Percentiles rank a stretch among this genome's conserved stretches.
These are phyloP conservation scores for Cutaneotrichosporon cutaneum DNA, from an alignment of 1,284 basidiomycete species.

Conservation along the genomic window DNA sequence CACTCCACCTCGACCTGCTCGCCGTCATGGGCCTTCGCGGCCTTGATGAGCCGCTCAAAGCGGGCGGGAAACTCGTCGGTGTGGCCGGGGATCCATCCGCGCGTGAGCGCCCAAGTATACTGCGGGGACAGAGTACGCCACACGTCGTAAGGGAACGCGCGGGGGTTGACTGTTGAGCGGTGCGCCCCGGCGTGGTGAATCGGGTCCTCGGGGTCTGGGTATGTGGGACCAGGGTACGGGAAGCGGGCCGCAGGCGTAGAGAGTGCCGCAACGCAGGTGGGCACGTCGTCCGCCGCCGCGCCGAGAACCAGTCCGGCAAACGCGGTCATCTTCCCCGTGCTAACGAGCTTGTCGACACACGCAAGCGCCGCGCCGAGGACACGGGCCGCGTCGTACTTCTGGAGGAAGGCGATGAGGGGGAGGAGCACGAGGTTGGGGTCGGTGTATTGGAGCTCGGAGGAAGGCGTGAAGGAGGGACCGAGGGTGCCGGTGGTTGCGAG, in stretches of 20 bases:
- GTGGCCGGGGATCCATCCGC: neutral
- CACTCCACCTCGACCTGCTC: neutral
- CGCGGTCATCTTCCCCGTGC: neutral
- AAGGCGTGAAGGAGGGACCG: neutral
- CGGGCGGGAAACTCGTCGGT: neutral
- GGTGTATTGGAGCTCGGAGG: neutral
- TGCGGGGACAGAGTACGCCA: neutral
- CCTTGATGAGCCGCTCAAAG: neutral
- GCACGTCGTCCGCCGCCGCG: neutral
- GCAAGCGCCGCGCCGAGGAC: neutral
- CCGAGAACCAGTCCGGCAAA: neutral
- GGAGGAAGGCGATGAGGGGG: conserved; percentile 1
- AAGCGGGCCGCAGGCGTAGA: neutral
- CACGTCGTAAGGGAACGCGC: conserved; percentile 1
- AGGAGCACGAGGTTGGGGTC: neutral
- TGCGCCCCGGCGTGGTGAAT: neutral
- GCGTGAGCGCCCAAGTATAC: conserved; percentile 4
- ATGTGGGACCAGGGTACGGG: neutral
- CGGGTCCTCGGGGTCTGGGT: neutral
- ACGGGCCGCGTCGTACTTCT: conserved; percentile 7
- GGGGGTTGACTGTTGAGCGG: conserved; percentile 2
- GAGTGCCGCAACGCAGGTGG: neutral
- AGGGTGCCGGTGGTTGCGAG: neutral
- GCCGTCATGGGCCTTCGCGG: neutral
- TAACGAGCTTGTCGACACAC: neutral